Evolutionary conservation across 495 filamentous ascomycete genomes (phyloP), one percentile per base, ranked within the genome.

Genomic region (Penicilliopsis zonata): DNA sequence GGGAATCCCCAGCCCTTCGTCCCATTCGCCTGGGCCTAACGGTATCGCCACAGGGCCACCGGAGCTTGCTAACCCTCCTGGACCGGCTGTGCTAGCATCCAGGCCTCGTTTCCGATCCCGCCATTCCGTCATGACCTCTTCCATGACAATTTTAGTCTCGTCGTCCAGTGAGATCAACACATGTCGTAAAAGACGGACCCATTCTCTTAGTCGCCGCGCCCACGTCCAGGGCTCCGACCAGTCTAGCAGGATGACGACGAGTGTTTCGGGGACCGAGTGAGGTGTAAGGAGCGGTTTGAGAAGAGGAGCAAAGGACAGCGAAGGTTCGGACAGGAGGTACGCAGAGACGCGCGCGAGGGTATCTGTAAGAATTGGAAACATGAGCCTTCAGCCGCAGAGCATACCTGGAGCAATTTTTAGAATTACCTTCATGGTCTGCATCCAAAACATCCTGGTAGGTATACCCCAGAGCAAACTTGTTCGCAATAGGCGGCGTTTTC

Each of bases 371-470:
- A 29, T 14, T 16, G 15, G 14, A 37, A 35, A 20, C 20, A 14
- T 9, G 4, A 29, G 13, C 16, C 19, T 4, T 28, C 6, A 27
- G 25, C 3, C 13, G 23, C 23, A 16, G 28, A 10, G 26, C 5
- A 18, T 20, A 18, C 10, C 42, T 12, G 9, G 25, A 8, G 13
- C 10, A 29, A n/a, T n/a, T n/a, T n/a, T n/a, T n/a, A n/a, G n/a
- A n/a, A n/a, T n/a, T 42, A 86, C 82, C 83, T 72, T 96, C 88
- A 46, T 92, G 85, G 50, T 96, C 88, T 34, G 86, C 80, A 61
- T 95, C 88, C 18, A 94, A 63, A 24, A 96, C 85, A 61, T 96
- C 86, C 49, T 85, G 80, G 53, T 94, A 96, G 30, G 88, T 93
- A 55, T 95, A 95, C 29, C 88, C 88, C 33, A 96, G 58, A 8